These are phyloP conservation scores for Schwanniomyces polymorphus DNA, from an alignment of 805 yeast species.

Conservation along the genomic window DNA sequence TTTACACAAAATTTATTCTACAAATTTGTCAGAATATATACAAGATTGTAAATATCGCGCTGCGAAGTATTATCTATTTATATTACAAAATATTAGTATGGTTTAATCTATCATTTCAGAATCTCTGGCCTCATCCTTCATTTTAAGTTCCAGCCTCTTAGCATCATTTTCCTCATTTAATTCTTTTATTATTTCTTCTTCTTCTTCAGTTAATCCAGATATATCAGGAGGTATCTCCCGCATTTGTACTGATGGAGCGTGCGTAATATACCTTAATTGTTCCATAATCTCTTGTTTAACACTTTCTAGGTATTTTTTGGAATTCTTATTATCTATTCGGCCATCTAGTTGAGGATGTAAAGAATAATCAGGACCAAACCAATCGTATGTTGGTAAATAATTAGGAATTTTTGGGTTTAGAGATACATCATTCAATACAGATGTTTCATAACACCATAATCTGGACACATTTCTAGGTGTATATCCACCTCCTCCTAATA, in stretches of 20 bases:
- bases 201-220: conserved; percentile 43
- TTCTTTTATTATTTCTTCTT: conserved; percentile 37
- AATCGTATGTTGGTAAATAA: conserved; percentile 70
- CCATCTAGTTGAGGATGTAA: conserved; percentile 70
- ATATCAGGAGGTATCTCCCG: conserved; percentile 78
- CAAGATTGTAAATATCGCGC: background rate
- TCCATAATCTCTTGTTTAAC: conserved; percentile 75
- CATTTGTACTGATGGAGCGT: conserved; percentile 96
- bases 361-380: conserved; percentile 89
- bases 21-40: background rate
- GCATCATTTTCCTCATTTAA: conserved; percentile 31
- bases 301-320: conserved; percentile 79
- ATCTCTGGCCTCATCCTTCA: conserved; percentile 28
- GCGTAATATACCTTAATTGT: conserved; percentile 75
- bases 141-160: conserved; percentile 6
- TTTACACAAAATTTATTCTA: background rate
- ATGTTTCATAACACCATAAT: conserved; percentile 94
- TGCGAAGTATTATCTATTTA: conserved; percentile 1
- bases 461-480: conserved; percentile 94
- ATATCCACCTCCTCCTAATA: conserved; percentile 97
- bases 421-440: conserved; percentile 65
- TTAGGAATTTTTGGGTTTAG: conserved; percentile 54
- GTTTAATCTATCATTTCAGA: conserved; percentile 15
- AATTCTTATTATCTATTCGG: conserved; percentile 79
- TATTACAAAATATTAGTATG: conserved; percentile 6